Base-by-base conservation (phyloP, 306 rosid species). In the Carpinus viminea region DNA sequence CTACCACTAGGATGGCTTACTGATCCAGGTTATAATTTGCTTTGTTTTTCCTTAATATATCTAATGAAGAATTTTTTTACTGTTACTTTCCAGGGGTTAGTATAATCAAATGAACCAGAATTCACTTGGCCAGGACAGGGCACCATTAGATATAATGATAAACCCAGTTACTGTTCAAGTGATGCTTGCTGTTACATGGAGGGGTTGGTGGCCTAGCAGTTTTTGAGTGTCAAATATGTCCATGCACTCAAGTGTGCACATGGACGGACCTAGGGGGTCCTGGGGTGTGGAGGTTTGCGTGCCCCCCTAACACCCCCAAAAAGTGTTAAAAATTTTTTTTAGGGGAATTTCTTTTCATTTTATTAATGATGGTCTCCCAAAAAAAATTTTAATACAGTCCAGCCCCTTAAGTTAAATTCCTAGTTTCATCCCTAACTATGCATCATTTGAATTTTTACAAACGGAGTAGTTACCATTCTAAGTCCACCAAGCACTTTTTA, bases 1-100 rank as follows among this genome's bases (percentile, higher is more conserved):
- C 91, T 95, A 59, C 99, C 99, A n/a, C 76, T 93, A 47, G 99
- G 99, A 79, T 90, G 93, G 97, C 91, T 95, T 74, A 91, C 94
- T 52, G 88, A 88, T 84, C 77, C 88, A 84, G 99, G 99, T 93
- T 51, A 79, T 8, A 68, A 79, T 66, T 45, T 61, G 34, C 65
- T 0, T 6, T 46, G 36, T 24, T 71, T 77, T 84, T 26, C 12
- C 12, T 46, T 43, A 45, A 41, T 41, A 20, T 74, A 21, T 7
- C 47, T 9, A 4, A 41, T 28, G 76, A 46, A 80, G 78, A 77
- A 66, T 74, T 64, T 59, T 71, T 72, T 78, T 28, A 4, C n/a
- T 66, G 75, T 76, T 57, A 26, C 48, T 12, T n/a, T 4, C 38
- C 5, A 4, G 4, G 24, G 38, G 68, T 77, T 62, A 20, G 28